Evolutionary conservation across 768 basidiomycete species (phyloP), one percentile per base, ranked within the genome.

Genomic region (Filobasidium wieringae): DNA sequence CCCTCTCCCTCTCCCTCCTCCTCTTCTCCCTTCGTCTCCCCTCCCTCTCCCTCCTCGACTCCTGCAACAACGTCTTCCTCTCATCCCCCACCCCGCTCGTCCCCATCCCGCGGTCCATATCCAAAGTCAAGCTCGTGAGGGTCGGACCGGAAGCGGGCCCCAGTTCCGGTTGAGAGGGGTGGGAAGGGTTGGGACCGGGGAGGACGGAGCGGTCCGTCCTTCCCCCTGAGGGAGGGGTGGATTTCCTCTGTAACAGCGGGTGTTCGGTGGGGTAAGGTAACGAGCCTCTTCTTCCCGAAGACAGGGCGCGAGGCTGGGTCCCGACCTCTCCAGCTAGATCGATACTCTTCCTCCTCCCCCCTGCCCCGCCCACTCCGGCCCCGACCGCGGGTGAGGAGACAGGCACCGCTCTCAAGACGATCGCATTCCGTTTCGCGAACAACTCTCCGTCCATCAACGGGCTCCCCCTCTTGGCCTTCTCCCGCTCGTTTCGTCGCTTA

Each of bases 351-450:
- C 57, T 45, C 14, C 59, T 55, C 53, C 53, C 51, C 32, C 45
- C 61, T 51, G 19, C 59, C 50, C 31, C 61, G 57, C 59, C 50
- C 11, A 31, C 29, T 31, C 27, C 29, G 27, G 17, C 19, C n/a
- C 27, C 8, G n/a, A 51, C 27, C 30, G 17, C 27, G 2, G 32
- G 33, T 31, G 4, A 14, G 4, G 50, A 26, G 19, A 34, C 27
- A 70, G 73, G 58, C 12, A 62, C 64, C 24, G 68, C 41, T 11
- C 61, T 62, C 7, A 79, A 65, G 11, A 68, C 61, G 59, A 96
- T 86, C 17, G 89, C 85, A 69, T 92, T 92, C 60, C 90, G 80
- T 68, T 85, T 91, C 39, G 88, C 81, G 70, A 87, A 97, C 59
- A 97, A 77, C 74, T 97, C 92, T 49, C 86, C 93, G 63, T 95